Conservation (phyloP, 768 basidiomycete species). For the Pholiota microspora region DNA sequence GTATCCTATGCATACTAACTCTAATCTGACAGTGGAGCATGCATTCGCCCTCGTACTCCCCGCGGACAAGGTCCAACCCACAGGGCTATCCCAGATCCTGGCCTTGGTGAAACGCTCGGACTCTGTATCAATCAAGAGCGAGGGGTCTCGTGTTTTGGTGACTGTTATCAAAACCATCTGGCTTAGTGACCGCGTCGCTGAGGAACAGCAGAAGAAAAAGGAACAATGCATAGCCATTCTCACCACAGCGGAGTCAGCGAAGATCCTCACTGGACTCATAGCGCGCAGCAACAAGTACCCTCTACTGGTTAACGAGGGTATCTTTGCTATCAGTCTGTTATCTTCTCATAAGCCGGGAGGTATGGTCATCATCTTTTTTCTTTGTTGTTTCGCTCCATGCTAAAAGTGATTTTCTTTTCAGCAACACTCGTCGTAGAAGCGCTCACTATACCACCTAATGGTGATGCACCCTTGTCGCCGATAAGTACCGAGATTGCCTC, state of each 20-base stretch:
- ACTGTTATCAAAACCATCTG: constrained; percentile 82
- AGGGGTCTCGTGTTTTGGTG: constrained; percentile 86
- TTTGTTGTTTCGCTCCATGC: neutral
- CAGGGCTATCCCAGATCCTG: constrained; percentile 68
- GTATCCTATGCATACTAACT: neutral
- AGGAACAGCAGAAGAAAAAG: constrained; percentile 46
- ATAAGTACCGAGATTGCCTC: constrained; percentile 45
- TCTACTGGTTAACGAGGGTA: constrained; percentile 84
- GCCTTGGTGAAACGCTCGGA: constrained; percentile 77
- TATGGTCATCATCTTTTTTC: constrained; percentile 26
- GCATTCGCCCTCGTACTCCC: constrained; percentile 54
- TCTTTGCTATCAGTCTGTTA: constrained; percentile 79
- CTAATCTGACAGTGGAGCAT: constrained; percentile 35
- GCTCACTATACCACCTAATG: constrained; percentile 42
- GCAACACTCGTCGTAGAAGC: constrained; percentile 64
- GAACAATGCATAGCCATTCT: constrained; percentile 53
- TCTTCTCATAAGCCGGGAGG: constrained; percentile 65
- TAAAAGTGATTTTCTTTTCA: constrained; percentile 23
- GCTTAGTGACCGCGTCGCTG: constrained; percentile 42
- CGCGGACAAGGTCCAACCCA: constrained; percentile 27
- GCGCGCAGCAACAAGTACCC: constrained; percentile 79
- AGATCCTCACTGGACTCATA: constrained; percentile 68
- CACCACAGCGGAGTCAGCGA: constrained; percentile 51
- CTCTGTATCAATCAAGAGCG: constrained; percentile 79
- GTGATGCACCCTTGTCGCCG: constrained; percentile 35